Percentiles rank a stretch among this genome's conserved stretches.
Evolutionary conservation across 352 stramenopile species (phyloP).

Genomic region (Pythium chondricola): DNA sequence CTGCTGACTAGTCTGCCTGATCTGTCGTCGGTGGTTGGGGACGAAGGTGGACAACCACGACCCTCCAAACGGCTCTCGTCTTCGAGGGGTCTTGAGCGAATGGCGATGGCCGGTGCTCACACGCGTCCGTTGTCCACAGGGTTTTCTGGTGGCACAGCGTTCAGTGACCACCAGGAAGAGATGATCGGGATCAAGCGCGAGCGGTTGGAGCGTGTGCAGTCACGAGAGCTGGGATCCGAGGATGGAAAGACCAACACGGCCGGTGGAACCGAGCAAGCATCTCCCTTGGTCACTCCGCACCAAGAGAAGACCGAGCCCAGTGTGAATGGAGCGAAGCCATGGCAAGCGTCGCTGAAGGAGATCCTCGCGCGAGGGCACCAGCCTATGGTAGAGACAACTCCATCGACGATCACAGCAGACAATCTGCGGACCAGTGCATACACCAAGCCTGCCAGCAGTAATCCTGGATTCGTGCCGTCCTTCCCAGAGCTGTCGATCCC

Average conservation of each 20-base stretch:
- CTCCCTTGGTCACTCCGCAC: too few species aligned
- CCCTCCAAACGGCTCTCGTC: slow-evolving; percentile 35
- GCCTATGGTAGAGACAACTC: neutral
- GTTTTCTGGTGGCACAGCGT: neutral
- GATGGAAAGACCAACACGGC: slow-evolving; percentile 2
- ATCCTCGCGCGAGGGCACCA: slow-evolving; percentile 37
- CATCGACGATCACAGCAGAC: neutral
- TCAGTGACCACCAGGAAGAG: neutral
- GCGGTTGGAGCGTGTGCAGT: neutral
- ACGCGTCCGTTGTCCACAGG: neutral
- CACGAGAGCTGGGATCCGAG: slow-evolving; percentile 2
- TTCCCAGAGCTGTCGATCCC: slow-evolving; percentile 60
- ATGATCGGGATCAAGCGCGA: neutral
- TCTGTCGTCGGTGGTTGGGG: slow-evolving; percentile 19
- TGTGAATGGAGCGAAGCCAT: slow-evolving; percentile 25
- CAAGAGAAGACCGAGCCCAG: neutral
- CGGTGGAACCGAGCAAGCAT: neutral
- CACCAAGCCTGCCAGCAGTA: neutral
- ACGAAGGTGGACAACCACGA: slow-evolving; percentile 7
- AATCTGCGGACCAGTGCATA: neutral
- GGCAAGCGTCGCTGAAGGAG: slow-evolving; percentile 55
- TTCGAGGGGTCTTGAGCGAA: slow-evolving; percentile 3
- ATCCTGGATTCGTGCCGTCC: slow-evolving; percentile 12
- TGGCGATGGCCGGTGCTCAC: neutral
- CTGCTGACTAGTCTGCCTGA: slow-evolving; percentile 50